Evolutionary conservation across 2,329 filamentous ascomycete genomes (phyloP).

Genomic region (Polytolypa hystricis): DNA sequence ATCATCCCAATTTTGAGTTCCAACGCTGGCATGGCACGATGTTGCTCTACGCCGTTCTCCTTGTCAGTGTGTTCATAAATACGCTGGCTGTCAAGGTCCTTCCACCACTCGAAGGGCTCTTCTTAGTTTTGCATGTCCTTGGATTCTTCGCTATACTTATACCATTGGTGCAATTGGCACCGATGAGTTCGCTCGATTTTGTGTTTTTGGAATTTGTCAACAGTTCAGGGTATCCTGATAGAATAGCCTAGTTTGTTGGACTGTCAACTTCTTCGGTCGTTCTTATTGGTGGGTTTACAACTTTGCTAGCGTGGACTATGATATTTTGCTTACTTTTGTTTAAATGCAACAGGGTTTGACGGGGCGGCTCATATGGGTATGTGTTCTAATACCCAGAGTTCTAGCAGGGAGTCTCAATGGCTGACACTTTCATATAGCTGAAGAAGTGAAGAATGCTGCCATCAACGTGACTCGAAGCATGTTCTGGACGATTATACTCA

Average conservation of each 20-base stretch:
- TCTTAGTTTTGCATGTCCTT: conserved; percentile 39
- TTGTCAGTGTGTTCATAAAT: conserved; percentile 41
- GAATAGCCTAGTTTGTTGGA: conserved; percentile 31
- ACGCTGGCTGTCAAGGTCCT: conserved; percentile 35
- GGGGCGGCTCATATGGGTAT: conserved; percentile 26
- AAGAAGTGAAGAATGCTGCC: conserved; percentile 40
- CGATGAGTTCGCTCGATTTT: conserved; percentile 13
- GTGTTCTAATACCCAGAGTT: too few species aligned
- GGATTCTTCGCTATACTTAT: conserved; percentile 36
- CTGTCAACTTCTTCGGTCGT: conserved; percentile 16
- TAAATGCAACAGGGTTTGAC: conserved; percentile 21
- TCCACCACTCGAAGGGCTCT: conserved; percentile 40
- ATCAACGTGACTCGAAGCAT: conserved; percentile 39
- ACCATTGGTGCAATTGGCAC: conserved; percentile 23
- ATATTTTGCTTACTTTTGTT: too few species aligned
- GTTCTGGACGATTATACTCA: conserved; percentile 37
- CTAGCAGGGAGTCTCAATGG: too few species aligned
- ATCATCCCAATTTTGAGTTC: conserved; percentile 18
- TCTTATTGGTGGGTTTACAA: conserved; percentile 18
- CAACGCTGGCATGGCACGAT: conserved; percentile 32
- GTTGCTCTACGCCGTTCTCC: conserved; percentile 38
- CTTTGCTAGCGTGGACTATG: too few species aligned
- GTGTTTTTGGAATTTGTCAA: conserved; percentile 31
- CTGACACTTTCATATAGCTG: conserved; percentile 34
- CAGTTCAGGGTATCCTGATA: conserved; percentile 25